These are phyloP conservation scores for Gracilariopsis chorda DNA, from an alignment of 23 red algal genomes.

Conservation along the genomic window DNA sequence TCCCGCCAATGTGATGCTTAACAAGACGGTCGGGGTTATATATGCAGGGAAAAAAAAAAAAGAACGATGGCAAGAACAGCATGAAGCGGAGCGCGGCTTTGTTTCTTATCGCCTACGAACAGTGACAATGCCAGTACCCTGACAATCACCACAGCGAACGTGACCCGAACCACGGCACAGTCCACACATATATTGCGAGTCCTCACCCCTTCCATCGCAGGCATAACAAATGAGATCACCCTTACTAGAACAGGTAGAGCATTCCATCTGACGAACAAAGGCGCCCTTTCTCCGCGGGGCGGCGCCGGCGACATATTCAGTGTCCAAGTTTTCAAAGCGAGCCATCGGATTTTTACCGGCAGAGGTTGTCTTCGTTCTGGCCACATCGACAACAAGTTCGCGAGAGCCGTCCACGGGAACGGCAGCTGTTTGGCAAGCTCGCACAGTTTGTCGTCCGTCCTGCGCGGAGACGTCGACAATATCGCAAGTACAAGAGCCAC, in stretches of 20 bases:
- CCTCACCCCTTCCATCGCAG: constrained; percentile 54
- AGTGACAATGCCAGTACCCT: constrained; percentile 6
- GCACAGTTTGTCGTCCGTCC: constrained; percentile 69
- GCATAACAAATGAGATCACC: not conserved
- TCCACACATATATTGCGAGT: not conserved
- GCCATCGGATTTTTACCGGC: constrained; percentile 29
- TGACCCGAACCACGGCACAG: constrained; percentile 13
- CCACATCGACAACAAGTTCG: constrained; percentile 90
- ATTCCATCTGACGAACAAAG: not conserved
- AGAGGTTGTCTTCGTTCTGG: constrained; percentile 21
- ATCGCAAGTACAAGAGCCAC: constrained; percentile 93
- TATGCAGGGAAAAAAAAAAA: too few species aligned
- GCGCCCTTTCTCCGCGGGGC: constrained; percentile 22
- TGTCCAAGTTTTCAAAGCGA: constrained; percentile 87
- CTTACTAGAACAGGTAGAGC: not conserved
- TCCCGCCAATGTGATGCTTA: too few species aligned
- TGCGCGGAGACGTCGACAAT: constrained; percentile 30
- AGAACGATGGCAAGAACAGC: too few species aligned
- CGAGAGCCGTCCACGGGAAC: not conserved
- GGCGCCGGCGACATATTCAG: constrained; percentile 74
- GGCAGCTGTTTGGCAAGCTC: constrained; percentile 81
- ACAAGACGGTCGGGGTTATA: too few species aligned
- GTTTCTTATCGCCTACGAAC: not conserved
- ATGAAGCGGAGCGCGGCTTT: too few species aligned
- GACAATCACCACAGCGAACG: constrained; percentile 29